Conservation (phyloP, 2,329 filamentous ascomycete genomes). For the Thyridium curvatum region DNA sequence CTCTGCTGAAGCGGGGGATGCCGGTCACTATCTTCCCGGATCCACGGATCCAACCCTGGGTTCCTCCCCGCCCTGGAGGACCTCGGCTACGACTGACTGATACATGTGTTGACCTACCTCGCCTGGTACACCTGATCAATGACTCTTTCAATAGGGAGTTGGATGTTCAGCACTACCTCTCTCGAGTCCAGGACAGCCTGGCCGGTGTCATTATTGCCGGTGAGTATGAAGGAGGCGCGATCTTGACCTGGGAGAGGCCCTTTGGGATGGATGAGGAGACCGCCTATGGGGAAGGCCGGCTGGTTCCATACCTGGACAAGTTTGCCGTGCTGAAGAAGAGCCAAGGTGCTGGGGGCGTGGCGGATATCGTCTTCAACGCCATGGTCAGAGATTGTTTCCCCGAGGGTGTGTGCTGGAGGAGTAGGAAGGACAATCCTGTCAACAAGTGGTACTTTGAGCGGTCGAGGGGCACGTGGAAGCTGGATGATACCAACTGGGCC, state of each 20-base stretch:
- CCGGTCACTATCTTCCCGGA: constrained; percentile 79
- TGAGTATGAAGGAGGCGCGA: constrained; percentile 91
- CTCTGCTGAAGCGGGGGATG: constrained; percentile 86
- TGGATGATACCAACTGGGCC: constrained; percentile 80
- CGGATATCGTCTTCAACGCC: constrained; percentile 92
- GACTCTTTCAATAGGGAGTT: constrained; percentile 86
- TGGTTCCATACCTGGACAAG: constrained; percentile 94
- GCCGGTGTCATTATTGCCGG: constrained; percentile 93
- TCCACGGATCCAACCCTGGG: constrained; percentile 60
- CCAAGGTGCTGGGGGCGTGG: constrained; percentile 87
- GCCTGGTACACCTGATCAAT: constrained; percentile 81
- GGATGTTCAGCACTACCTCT: constrained; percentile 75
- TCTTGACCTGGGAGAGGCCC: constrained; percentile 89
- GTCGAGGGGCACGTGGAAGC: constrained; percentile 73
- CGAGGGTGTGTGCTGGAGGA: constrained; percentile 85
- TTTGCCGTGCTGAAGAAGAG: constrained; percentile 86
- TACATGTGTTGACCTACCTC: constrained; percentile 72
- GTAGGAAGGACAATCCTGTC: constrained; percentile 83
- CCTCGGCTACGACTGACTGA: constrained; percentile 68
- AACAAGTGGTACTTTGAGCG: constrained; percentile 99
- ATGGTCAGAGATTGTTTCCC: constrained; percentile 91
- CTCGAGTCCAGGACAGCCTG: constrained; percentile 71
- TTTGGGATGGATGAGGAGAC: constrained; percentile 48
- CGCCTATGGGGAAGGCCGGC: constrained; percentile 48
- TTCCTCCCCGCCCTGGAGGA: constrained; percentile 51